Percentiles rank a stretch among this genome's conserved stretches.
Evolutionary conservation across 495 filamentous ascomycete genomes (phyloP).

Genomic region (Aspergillus sparsus): DNA sequence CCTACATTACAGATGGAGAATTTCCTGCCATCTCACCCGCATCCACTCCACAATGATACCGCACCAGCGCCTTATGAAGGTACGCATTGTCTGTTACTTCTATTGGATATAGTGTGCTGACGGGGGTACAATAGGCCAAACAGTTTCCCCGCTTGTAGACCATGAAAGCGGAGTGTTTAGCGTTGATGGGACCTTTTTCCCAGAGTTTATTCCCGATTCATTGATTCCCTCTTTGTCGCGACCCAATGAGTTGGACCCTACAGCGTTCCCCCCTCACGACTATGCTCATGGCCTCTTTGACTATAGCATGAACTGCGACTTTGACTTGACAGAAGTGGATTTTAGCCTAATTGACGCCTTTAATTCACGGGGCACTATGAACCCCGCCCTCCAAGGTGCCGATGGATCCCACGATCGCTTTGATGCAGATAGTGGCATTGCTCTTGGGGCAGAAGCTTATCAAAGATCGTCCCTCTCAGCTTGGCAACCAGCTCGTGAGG

Average conservation of each 20-base stretch:
- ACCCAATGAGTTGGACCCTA: slow-evolving; percentile 30
- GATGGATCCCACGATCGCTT: slow-evolving; percentile 19
- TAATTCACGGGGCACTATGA: slow-evolving; percentile 47
- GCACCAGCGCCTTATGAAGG: slow-evolving; percentile 27
- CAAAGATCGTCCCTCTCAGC: slow-evolving; percentile 53
- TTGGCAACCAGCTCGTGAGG: slow-evolving; percentile 53
- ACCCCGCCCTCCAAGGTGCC: slow-evolving; percentile 13
- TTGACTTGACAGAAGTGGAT: slow-evolving; percentile 63
- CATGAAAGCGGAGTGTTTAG: slow-evolving; percentile 40
- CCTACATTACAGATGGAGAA: slow-evolving; percentile 36
- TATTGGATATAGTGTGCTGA: background rate
- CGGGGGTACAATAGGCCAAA: slow-evolving; percentile 5
- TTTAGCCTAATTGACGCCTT: slow-evolving; percentile 59
- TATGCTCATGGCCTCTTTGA: slow-evolving; percentile 32
- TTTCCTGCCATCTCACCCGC: slow-evolving; percentile 14
- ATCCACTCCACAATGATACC: slow-evolving; percentile 12
- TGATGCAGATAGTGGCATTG: slow-evolving; percentile 31
- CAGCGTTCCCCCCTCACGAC: slow-evolving; percentile 26
- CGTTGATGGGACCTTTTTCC: slow-evolving; percentile 38
- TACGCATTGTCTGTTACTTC: slow-evolving; percentile 4
- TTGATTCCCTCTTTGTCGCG: slow-evolving; percentile 33
- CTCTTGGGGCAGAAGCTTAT: slow-evolving; percentile 39
- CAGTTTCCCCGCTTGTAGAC: slow-evolving; percentile 31
- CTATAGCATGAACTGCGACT: slow-evolving; percentile 50
- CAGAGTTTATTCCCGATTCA: slow-evolving; percentile 38